Evolutionary conservation across 495 filamentous ascomycete species (phyloP).

Genomic region (Aspergillus sparsus): DNA sequence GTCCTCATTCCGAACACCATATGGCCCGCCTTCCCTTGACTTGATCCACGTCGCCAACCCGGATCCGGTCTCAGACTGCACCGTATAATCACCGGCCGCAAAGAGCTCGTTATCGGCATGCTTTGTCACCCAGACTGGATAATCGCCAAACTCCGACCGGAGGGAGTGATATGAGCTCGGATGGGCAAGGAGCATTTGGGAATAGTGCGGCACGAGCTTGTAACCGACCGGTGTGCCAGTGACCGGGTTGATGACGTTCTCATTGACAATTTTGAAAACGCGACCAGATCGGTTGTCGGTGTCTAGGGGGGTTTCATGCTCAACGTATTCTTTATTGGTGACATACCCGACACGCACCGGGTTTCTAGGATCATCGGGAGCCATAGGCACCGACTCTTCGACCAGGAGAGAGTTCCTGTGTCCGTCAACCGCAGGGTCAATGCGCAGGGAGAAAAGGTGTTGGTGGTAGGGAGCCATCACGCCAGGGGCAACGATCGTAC

Average conservation of each 20-base stretch:
- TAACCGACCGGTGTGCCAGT: conserved; percentile 76
- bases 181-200: conserved; percentile 79
- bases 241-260: conserved; percentile 62
- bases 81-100: conserved; percentile 79
- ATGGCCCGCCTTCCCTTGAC: conserved; percentile 21
- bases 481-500: conserved; percentile 82
- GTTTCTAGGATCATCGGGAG: conserved; percentile 59
- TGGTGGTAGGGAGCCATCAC: conserved; percentile 80
- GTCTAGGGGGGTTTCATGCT: conserved; percentile 62
- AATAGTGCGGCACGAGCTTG: conserved; percentile 69
- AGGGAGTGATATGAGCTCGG: conserved; percentile 65
- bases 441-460: conserved; percentile 84
- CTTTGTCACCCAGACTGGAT: conserved; percentile 76
- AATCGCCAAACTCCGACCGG: conserved; percentile 76
- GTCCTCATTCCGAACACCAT: conserved; percentile 49
- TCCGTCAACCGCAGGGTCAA: conserved; percentile 82
- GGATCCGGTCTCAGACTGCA: conserved; percentile 67
- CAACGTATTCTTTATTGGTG: conserved; percentile 54
- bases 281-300: conserved; percentile 62
- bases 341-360: conserved; percentile 77
- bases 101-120: conserved; percentile 78
- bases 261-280: conserved; percentile 80
- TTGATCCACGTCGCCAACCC: conserved; percentile 30
- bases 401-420: conserved; percentile 64
- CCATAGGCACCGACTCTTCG: conserved; percentile 70